Evolutionary conservation across 345 rosid genomes (phyloP).

Genomic region (Murraya paniculata): DNA sequence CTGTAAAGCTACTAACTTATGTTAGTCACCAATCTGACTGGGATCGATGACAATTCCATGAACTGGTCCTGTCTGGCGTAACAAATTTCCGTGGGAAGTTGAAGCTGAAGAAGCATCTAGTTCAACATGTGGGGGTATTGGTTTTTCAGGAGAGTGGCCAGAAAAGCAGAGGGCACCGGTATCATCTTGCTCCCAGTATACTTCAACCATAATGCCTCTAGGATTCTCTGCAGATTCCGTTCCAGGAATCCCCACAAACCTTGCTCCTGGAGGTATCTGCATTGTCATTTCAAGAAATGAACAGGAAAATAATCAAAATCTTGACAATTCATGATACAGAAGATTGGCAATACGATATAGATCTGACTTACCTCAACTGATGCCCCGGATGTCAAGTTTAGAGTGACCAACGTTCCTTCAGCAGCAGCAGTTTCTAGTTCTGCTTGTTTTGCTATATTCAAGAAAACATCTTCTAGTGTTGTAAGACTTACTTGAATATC

Average conservation of each 20-base stretch:
- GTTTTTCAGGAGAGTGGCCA: conserved; percentile 71
- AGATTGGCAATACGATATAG: neutral
- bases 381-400: conserved; percentile 61
- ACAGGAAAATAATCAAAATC: neutral
- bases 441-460: conserved; percentile 89
- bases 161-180: conserved; percentile 82
- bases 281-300: neutral
- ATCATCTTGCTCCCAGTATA: conserved; percentile 85
- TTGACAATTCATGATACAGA: neutral
- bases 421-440: conserved; percentile 87
- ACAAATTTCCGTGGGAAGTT: conserved; percentile 18
- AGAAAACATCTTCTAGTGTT: conserved; percentile 96
- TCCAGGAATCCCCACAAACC: conserved; percentile 73
- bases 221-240: conserved; percentile 62
- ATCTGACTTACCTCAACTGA: conserved; percentile 49
- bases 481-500: conserved; percentile 90
- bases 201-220: conserved; percentile 83
- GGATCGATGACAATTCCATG: conserved; percentile 64
- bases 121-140: conserved; percentile 47
- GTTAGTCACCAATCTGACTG: conserved; percentile 25
- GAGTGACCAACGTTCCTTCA: conserved; percentile 66
- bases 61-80: conserved; percentile 38
- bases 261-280: conserved; percentile 85
- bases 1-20: neutral
- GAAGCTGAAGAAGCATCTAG: conserved; percentile 28